phyloP scores from a whole-genome alignment of 148 eudicot genomes.

The Cornus suecica region DNA sequence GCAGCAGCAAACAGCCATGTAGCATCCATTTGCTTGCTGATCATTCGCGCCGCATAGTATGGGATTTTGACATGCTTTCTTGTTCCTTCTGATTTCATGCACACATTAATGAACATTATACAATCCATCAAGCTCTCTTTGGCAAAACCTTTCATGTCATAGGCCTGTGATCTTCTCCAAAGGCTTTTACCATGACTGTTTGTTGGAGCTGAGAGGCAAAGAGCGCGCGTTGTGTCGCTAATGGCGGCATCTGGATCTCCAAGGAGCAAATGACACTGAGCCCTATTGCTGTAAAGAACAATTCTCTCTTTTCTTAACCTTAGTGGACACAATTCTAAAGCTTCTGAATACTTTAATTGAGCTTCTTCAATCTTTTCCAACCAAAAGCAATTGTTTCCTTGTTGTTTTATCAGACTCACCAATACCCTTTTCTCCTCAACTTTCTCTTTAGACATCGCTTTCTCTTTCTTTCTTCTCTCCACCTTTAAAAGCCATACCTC shows the following conservation, averaged over 20 bases:
- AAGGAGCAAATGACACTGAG: conserved; percentile 65
- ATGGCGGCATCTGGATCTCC: conserved; percentile 50
- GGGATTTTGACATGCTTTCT: conserved; percentile 39
- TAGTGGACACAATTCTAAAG: conserved; percentile 60
- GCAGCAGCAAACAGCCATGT: conserved; percentile 60
- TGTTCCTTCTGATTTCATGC: conserved; percentile 17
- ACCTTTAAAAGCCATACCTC: conserved; percentile 60
- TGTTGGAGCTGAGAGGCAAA: conserved; percentile 47
- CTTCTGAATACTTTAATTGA: conserved; percentile 52
- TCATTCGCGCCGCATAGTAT: conserved; percentile 56
- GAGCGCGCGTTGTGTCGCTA: conserved; percentile 74
- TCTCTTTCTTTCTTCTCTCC: conserved; percentile 54
- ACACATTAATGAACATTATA: conserved; percentile 51
- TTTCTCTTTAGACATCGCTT: conserved; percentile 40
- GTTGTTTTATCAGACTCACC: conserved; percentile 51
- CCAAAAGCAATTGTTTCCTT: conserved; percentile 61
- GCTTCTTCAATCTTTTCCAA: conserved; percentile 59
- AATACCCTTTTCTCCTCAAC: conserved; percentile 39
- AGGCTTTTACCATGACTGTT: conserved; percentile 72
- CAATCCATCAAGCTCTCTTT: conserved; percentile 90
- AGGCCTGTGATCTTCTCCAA: conserved; percentile 95
- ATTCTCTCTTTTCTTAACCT: conserved; percentile 66
- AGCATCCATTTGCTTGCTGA: conserved; percentile 67
- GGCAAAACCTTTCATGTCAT: conserved; percentile 75
- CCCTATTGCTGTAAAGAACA: conserved; percentile 80